phyloP scores from a whole-genome alignment of 2,329 filamentous ascomycete species.

The Diaporthe sp. region DNA sequence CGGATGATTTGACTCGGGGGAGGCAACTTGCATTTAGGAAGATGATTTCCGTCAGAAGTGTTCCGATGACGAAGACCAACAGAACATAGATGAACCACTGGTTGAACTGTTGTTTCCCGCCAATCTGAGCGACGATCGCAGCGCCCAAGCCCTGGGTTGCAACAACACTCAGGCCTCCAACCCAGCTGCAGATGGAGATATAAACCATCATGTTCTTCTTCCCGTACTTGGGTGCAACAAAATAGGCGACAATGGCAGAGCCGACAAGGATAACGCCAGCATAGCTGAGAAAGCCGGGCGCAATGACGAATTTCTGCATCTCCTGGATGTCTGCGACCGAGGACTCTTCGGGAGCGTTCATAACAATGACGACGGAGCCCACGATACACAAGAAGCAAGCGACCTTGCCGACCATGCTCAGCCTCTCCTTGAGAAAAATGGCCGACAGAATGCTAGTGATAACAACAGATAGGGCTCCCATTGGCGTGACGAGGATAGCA shows the following conservation, averaged over 20 bases:
- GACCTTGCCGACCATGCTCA: slow-evolving; percentile 96
- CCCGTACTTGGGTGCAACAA: slow-evolving; percentile 87
- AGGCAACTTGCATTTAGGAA: slow-evolving; percentile 87
- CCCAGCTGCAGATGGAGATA: slow-evolving; percentile 93
- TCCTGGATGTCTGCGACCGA: slow-evolving; percentile 90
- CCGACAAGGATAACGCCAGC: slow-evolving; percentile 85
- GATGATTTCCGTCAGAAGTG: slow-evolving; percentile 92
- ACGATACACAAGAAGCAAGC: slow-evolving; percentile 96
- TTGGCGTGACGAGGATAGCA: slow-evolving; percentile 62
- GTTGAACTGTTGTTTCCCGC: slow-evolving; percentile 89
- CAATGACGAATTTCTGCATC: slow-evolving; percentile 89
- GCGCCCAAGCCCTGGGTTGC: slow-evolving; percentile 93
- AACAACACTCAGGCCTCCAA: slow-evolving; percentile 94
- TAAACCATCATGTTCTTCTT: slow-evolving; percentile 99
- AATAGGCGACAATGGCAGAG: slow-evolving; percentile 79
- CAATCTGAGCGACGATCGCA: slow-evolving; percentile 88
- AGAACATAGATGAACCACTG: slow-evolving; percentile 97
- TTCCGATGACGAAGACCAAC: slow-evolving; percentile 89
- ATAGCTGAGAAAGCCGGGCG: slow-evolving; percentile 88
- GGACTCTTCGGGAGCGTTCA: slow-evolving; percentile 90
- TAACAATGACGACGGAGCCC: slow-evolving; percentile 91
- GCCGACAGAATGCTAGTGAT: slow-evolving; percentile 91
- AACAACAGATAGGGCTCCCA: slow-evolving; percentile 79
- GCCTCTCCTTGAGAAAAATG: slow-evolving; percentile 93
- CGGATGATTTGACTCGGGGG: not conserved